A percentile compares a stretch with the other conserved stretches of the same genome.
phyloP scores from a whole-genome alignment of 306 rosid species.

The Cicer cuneatum region DNA sequence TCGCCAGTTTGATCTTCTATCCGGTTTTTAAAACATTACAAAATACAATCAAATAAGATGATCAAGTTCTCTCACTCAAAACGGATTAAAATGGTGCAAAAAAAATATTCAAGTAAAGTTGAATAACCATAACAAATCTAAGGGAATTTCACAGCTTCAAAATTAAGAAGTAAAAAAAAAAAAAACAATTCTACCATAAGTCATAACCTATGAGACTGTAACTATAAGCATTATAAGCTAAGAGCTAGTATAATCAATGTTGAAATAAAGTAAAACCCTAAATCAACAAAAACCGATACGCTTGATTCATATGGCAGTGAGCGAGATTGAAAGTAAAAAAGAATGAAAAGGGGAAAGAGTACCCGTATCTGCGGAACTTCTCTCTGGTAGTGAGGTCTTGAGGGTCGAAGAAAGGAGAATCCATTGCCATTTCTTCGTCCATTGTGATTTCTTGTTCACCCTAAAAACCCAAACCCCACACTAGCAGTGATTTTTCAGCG shows the following conservation, averaged over 20 bases:
- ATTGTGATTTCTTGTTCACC: conserved; percentile 31
- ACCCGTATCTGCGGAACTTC: conserved; percentile 86
- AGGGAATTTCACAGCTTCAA: background rate
- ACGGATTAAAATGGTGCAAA: conserved; percentile 8
- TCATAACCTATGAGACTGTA: conserved; percentile 1
- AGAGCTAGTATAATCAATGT: background rate
- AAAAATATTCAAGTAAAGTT: conserved; percentile 25
- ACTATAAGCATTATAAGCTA: conserved; percentile 3
- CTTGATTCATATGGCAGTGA: background rate
- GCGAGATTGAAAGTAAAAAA: background rate
- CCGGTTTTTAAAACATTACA: no score
- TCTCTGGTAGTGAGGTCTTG: conserved; percentile 70
- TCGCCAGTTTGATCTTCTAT: no score
- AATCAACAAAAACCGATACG: background rate
- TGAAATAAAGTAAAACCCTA: conserved; percentile 30
- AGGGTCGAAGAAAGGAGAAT: conserved; percentile 73
- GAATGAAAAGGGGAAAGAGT: background rate
- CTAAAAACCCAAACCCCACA: conserved; percentile 46
- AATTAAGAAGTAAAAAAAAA: background rate
- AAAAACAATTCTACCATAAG: background rate
- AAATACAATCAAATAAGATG: background rate
- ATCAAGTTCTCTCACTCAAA: conserved; percentile 28
- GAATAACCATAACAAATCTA: background rate
- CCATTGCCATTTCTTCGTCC: conserved; percentile 81
- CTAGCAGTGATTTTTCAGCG: conserved; percentile 40